These are phyloP conservation scores for Edaphochlamys debaryana DNA, from an alignment of 139 green algal genomes.

Conservation along the genomic window DNA sequence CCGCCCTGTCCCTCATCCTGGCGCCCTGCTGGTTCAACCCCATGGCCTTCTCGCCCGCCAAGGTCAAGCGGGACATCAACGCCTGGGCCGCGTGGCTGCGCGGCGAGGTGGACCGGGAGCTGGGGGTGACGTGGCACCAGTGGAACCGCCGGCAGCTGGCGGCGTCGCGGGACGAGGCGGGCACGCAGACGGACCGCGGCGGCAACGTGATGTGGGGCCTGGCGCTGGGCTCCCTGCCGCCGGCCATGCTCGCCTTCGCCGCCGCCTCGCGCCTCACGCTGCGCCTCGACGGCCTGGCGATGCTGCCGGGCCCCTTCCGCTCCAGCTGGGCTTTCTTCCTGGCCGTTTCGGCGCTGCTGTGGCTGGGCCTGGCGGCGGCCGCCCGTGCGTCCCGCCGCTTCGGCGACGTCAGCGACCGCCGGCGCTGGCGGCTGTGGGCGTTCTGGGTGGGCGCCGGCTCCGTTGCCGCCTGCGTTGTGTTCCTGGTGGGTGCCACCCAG, in stretches of 20 bases:
- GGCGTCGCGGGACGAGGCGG: slow-evolving; percentile 44
- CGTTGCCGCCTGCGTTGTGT: not conserved
- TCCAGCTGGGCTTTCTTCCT: slow-evolving; percentile 22
- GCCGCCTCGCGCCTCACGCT: slow-evolving; percentile 43
- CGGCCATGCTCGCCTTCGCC: slow-evolving; percentile 44
- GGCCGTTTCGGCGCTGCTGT: slow-evolving; percentile 22
- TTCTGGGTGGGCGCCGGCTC: slow-evolving; percentile 34
- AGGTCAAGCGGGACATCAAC: slow-evolving; percentile 46
- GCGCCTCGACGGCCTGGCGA: slow-evolving; percentile 39
- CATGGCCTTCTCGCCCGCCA: slow-evolving; percentile 39
- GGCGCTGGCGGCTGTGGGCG: slow-evolving; percentile 24
- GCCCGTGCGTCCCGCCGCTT: not conserved
- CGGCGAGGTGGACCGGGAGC: slow-evolving; percentile 55
- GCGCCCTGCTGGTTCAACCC: slow-evolving; percentile 79
- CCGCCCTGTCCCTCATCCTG: slow-evolving; percentile 71
- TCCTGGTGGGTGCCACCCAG: slow-evolving; percentile 12
- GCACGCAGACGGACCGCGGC: slow-evolving; percentile 42
- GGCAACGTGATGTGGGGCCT: slow-evolving; percentile 30
- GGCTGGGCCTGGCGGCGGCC: not conserved
- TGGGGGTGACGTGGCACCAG: slow-evolving; percentile 46
- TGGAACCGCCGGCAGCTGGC: slow-evolving; percentile 55
- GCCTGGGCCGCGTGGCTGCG: slow-evolving; percentile 39
- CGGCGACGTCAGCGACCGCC: not conserved
- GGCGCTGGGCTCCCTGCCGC: slow-evolving; percentile 14
- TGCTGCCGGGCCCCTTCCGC: not conserved